Evolutionary conservation across 495 filamentous ascomycete species (phyloP).

Genomic region (Pseudomonodictys pantanalensis): DNA sequence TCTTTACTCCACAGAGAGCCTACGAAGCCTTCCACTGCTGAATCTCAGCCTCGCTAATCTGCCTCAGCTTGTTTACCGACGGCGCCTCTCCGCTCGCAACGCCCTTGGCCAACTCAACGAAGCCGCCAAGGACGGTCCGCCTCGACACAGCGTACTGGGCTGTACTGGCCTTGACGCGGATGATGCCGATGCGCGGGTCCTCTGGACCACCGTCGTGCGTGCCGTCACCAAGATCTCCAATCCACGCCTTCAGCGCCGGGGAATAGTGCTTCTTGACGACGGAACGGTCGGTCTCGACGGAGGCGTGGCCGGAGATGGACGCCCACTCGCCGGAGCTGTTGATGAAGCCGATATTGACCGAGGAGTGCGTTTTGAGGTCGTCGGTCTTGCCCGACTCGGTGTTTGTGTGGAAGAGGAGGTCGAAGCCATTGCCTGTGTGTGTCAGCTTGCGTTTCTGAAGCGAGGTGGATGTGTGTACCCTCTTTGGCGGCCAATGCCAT

Average conservation of each 20-base stretch:
- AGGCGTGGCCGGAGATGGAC: constrained; percentile 70
- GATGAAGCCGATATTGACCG: constrained; percentile 85
- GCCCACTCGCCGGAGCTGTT: constrained; percentile 74
- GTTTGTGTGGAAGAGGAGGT: constrained; percentile 92
- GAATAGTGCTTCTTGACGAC: constrained; percentile 76
- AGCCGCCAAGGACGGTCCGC: constrained; percentile 56
- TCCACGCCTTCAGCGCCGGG: constrained; percentile 73
- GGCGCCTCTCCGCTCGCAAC: constrained; percentile 69
- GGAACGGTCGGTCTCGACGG: constrained; percentile 63
- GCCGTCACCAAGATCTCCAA: constrained; percentile 88
- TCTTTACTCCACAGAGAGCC: not conserved
- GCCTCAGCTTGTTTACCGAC: constrained; percentile 71
- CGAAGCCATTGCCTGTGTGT: constrained; percentile 61
- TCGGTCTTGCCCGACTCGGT: constrained; percentile 88
- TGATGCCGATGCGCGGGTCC: constrained; percentile 75
- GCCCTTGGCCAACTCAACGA: constrained; percentile 72
- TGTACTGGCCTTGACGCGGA: constrained; percentile 61
- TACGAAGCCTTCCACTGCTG: constrained; percentile 37
- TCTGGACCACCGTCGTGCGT: constrained; percentile 76
- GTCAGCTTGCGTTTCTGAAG: not conserved
- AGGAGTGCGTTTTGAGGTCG: constrained; percentile 70
- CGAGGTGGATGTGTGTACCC: constrained; percentile 20
- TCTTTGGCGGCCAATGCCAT: constrained; percentile 91
- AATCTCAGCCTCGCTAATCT: constrained; percentile 69
- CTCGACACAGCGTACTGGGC: constrained; percentile 59